A percentile compares a stretch with the other conserved stretches of the same genome.
These are phyloP conservation scores for Mycena capillaripes DNA, from an alignment of 768 basidiomycete species.

Conservation along the genomic window DNA sequence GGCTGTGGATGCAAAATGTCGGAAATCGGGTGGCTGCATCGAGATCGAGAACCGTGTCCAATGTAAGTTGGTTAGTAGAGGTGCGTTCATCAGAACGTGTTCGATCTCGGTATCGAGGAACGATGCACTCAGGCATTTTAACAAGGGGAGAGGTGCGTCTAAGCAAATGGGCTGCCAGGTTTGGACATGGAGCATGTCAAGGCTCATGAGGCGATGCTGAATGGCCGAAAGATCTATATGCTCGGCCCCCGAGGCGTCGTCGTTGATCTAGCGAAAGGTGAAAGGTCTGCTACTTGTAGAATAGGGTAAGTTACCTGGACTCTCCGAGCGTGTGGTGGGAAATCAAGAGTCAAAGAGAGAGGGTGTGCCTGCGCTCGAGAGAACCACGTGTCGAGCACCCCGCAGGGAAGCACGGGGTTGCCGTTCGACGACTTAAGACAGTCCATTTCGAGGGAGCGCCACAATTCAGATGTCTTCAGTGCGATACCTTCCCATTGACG, in stretches of 20 bases:
- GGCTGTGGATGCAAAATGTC: neutral
- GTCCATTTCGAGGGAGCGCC: neutral
- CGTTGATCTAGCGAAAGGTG: neutral
- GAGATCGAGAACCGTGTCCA: neutral
- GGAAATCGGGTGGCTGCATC: neutral
- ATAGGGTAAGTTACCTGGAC: neutral
- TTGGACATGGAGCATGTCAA: neutral
- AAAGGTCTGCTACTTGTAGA: neutral
- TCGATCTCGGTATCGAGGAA: neutral
- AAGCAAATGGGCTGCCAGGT: neutral
- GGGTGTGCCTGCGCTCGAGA: neutral
- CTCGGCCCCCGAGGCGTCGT: neutral
- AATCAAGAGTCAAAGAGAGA: constrained; percentile 1
- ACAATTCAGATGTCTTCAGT: neutral
- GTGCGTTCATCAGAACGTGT: neutral
- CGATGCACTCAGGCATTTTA: neutral
- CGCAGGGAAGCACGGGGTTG: neutral
- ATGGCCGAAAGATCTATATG: neutral
- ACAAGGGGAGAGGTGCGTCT: neutral
- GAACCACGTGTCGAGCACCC: neutral
- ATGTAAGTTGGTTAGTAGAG: neutral
- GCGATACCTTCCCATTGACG: neutral
- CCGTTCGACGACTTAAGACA: neutral
- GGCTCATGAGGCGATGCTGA: neutral
- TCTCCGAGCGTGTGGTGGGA: neutral